Evolutionary conservation across 495 filamentous ascomycete genomes (phyloP).

Genomic region (Lophiotrema nucula): DNA sequence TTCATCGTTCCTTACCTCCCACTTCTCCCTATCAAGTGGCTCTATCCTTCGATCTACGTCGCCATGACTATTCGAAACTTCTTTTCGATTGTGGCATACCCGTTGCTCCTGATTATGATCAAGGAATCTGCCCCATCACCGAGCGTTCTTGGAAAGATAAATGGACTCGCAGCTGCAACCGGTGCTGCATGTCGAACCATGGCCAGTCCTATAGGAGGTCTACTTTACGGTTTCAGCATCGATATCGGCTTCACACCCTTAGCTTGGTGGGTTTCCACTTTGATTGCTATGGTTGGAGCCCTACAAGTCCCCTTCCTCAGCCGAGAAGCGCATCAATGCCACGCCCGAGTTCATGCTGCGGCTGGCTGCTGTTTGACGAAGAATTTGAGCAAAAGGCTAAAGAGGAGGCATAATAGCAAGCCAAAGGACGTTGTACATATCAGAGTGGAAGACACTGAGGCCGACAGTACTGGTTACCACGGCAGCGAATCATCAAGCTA

Average conservation of each 20-base stretch:
- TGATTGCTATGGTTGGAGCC: slow-evolving; percentile 68
- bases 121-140: slow-evolving; percentile 75
- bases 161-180: slow-evolving; percentile 76
- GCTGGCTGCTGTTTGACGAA: slow-evolving; percentile 8
- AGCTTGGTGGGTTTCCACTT: slow-evolving; percentile 72
- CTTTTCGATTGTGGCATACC: slow-evolving; percentile 73
- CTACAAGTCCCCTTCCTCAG: slow-evolving; percentile 67
- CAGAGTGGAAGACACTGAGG: slow-evolving; percentile 21
- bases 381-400: neutral
- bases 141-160: slow-evolving; percentile 70
- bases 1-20: slow-evolving; percentile 70
- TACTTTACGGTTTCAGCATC: slow-evolving; percentile 67
- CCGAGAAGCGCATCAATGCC: slow-evolving; percentile 39
- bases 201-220: slow-evolving; percentile 72
- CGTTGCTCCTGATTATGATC: slow-evolving; percentile 75
- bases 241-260: slow-evolving; percentile 68
- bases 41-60: slow-evolving; percentile 71
- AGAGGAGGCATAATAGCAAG: neutral
- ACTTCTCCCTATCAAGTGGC: slow-evolving; percentile 55
- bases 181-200: slow-evolving; percentile 75
- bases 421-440: slow-evolving; percentile 13
- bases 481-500: too few relatives aligned
- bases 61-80: slow-evolving; percentile 70
- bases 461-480: too few relatives aligned
- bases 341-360: slow-evolving; percentile 8